These are phyloP conservation scores for Penicillium egyptiacum DNA, from an alignment of 495 filamentous ascomycete genomes.

Conservation along the genomic window DNA sequence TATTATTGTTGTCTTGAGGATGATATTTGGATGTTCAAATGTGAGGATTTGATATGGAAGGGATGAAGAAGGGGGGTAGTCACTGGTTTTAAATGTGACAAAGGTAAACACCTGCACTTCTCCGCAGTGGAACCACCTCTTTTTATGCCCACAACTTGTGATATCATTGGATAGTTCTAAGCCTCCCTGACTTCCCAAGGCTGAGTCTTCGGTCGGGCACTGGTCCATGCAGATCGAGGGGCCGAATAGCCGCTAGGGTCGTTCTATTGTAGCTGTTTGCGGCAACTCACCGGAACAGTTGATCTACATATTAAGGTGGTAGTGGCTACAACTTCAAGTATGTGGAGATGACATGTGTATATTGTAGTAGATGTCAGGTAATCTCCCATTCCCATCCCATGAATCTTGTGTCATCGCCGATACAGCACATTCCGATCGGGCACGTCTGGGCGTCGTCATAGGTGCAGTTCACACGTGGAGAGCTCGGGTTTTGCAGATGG, in stretches of 20 bases:
- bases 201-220: slow-evolving; percentile 8
- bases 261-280: slow-evolving; percentile 1
- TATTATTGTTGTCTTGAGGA: background rate
- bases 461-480: background rate
- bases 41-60: background rate
- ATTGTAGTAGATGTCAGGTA: background rate
- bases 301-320: too few relatives aligned
- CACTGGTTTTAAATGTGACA: slow-evolving; percentile 12
- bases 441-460: slow-evolving; percentile 17
- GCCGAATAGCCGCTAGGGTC: background rate
- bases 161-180: slow-evolving; percentile 2
- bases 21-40: background rate
- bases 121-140: slow-evolving; percentile 2
- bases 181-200: slow-evolving; percentile 4
- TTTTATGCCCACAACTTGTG: background rate
- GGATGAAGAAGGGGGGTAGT: slow-evolving; percentile 3
- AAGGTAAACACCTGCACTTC: slow-evolving; percentile 5
- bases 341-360: background rate
- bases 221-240: background rate
- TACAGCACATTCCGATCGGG: background rate
- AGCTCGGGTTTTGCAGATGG: slow-evolving; percentile 23
- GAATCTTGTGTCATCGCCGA: slow-evolving; percentile 13
- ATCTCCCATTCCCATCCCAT: slow-evolving; percentile 18
- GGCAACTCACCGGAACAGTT: background rate
- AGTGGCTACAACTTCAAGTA: background rate